Evolutionary conservation across 306 rosid species (phyloP).

Genomic region (Lagenaria siceraria): DNA sequence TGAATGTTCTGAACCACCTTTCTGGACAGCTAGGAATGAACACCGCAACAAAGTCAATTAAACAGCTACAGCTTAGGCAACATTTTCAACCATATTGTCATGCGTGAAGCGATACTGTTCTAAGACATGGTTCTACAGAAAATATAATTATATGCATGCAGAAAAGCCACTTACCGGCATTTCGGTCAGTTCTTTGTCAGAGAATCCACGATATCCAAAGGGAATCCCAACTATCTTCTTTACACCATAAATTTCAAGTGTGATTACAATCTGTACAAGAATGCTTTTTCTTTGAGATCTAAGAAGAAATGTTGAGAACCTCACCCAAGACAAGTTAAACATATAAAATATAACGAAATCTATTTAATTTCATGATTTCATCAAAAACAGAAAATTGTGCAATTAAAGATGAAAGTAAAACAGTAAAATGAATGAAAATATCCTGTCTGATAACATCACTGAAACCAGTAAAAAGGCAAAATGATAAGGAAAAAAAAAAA

Average conservation of each 20-base stretch:
- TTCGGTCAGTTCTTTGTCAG: conserved; percentile 69
- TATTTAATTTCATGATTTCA: neutral
- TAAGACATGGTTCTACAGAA: neutral
- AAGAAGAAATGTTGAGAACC: neutral
- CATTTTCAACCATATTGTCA: neutral
- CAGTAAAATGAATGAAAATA: neutral
- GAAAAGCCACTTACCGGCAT: conserved; percentile 42
- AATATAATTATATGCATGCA: neutral
- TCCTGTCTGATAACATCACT: neutral
- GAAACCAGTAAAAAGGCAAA: neutral
- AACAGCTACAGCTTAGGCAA: conserved; percentile 7
- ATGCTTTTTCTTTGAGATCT: neutral
- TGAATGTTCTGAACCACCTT: conserved; percentile 94
- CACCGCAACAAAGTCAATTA: conserved; percentile 4
- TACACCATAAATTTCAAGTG: conserved; percentile 95
- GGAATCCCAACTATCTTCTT: conserved; percentile 93
- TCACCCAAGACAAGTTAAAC: neutral
- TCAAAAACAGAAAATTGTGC: neutral
- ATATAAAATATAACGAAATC: neutral
- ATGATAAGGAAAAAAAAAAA: neutral
- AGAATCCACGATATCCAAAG: conserved; percentile 92
- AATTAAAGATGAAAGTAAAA: neutral
- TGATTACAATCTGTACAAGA: conserved; percentile 77
- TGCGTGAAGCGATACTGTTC: neutral
- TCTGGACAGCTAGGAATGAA: conserved; percentile 61